Evolutionary conservation across 1,284 basidiomycete species (phyloP).

Genomic region (Exobasidium cylindrosporum): DNA sequence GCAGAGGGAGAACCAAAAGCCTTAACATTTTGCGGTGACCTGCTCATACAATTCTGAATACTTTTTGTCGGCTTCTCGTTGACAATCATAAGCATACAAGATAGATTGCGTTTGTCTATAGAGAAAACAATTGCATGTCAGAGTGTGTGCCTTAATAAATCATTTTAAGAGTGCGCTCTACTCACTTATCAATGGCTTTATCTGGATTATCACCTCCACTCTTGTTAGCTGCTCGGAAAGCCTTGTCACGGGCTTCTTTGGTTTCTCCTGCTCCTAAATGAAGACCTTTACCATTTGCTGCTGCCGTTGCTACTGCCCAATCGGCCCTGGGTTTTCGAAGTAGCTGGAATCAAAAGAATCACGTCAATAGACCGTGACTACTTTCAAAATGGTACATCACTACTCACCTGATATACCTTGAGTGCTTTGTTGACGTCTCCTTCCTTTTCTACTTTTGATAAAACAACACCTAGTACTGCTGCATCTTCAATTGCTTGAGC

Average conservation of each 20-base stretch:
- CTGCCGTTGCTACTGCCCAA: constrained; percentile 53
- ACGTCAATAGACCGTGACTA: too few species aligned
- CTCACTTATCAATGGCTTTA: constrained; percentile 17
- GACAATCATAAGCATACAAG: background rate
- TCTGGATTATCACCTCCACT: constrained; percentile 8
- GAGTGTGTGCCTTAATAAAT: background rate
- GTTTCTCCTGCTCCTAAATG: constrained; percentile 47
- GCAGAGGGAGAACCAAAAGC: too few species aligned
- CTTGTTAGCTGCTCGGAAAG: constrained; percentile 4
- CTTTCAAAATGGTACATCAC: too few species aligned
- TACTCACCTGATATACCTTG: constrained; percentile 44
- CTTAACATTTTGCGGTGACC: too few species aligned
- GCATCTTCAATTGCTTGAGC: constrained; percentile 57
- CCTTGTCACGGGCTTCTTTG: constrained; percentile 22
- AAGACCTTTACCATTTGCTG: constrained; percentile 54
- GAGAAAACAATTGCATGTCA: background rate
- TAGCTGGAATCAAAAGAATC: too few species aligned
- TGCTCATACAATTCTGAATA: background rate
- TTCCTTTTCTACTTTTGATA: constrained; percentile 48
- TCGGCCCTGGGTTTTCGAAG: constrained; percentile 56
- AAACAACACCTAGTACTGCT: constrained; percentile 52
- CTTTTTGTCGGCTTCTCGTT: background rate
- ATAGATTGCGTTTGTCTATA: background rate
- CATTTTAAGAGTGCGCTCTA: background rate
- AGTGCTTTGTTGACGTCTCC: constrained; percentile 54